These are phyloP conservation scores for Sordariomycetes sp. DNA, from an alignment of 2,329 filamentous ascomycete species.

Conservation along the genomic window DNA sequence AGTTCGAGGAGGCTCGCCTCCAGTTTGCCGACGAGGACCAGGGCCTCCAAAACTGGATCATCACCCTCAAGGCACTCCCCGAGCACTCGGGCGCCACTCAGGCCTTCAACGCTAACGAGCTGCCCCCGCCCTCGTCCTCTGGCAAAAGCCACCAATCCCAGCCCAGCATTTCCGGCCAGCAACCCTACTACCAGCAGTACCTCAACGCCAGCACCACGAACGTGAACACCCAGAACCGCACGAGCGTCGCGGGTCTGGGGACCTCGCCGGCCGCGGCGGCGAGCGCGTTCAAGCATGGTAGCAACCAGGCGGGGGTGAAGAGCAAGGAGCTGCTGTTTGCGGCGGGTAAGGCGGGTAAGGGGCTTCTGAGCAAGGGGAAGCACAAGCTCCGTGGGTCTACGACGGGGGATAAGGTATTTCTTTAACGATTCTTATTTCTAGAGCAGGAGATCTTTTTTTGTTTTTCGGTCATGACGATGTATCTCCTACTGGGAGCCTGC, in stretches of 20 bases:
- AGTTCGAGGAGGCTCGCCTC: conserved; percentile 58
- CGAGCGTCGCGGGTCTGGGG: not conserved
- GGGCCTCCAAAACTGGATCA: conserved; percentile 52
- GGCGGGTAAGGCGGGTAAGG: conserved; percentile 82
- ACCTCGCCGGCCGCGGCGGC: conserved; percentile 4
- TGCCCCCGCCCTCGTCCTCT: not conserved
- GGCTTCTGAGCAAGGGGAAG: conserved; percentile 80
- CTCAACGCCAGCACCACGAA: conserved; percentile 30
- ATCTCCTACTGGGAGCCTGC: not conserved
- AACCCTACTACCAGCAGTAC: conserved; percentile 40
- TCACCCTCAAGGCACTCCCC: conserved; percentile 20
- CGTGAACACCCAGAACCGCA: conserved; percentile 7
- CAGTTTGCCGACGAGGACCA: conserved; percentile 62
- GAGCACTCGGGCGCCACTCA: conserved; percentile 4
- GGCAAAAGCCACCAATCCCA: not conserved
- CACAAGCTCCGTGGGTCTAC: conserved; percentile 62
- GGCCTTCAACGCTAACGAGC: not conserved
- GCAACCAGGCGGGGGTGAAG: conserved; percentile 61
- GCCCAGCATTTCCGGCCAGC: not conserved
- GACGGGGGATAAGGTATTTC: conserved; percentile 74
- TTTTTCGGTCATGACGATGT: not conserved
- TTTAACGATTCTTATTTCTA: conserved; percentile 27
- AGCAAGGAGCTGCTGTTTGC: conserved; percentile 82
- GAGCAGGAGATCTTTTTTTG: no score
- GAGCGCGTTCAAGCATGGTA: conserved; percentile 27